Evolutionary conservation across 2,329 filamentous ascomycete species (phyloP).

Genomic region (Microsporum ferrugineum): DNA sequence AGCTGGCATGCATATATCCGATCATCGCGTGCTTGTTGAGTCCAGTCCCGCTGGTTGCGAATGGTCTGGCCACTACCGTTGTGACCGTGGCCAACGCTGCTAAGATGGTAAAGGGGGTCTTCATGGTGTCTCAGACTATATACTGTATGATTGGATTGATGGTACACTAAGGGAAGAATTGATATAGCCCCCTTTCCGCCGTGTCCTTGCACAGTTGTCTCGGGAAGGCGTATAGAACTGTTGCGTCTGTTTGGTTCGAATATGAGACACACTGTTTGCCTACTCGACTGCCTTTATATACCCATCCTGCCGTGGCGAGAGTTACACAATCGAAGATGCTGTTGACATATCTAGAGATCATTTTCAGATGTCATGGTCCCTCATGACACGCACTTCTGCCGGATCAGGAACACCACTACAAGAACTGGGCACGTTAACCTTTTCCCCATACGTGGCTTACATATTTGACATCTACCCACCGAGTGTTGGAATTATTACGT

Average conservation of each 20-base stretch:
- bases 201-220: background rate
- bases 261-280: background rate
- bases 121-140: background rate
- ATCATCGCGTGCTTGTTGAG: constrained; percentile 5
- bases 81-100: background rate
- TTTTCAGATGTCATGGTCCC: background rate
- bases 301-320: background rate
- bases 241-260: background rate
- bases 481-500: background rate
- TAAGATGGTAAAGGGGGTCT: background rate
- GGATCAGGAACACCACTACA: background rate
- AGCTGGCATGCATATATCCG: constrained; percentile 7
- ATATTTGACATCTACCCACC: background rate
- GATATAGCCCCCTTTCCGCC: background rate
- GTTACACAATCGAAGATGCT: background rate
- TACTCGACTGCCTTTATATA: background rate
- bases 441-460: background rate
- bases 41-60: background rate
- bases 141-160: background rate
- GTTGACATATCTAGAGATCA: background rate
- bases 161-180: background rate
- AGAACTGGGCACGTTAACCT: background rate
- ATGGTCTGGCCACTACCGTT: background rate
- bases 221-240: background rate
- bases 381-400: background rate